These are phyloP conservation scores for Fusarium luffae DNA, from an alignment of 2,329 filamentous ascomycete species.

Conservation along the genomic window DNA sequence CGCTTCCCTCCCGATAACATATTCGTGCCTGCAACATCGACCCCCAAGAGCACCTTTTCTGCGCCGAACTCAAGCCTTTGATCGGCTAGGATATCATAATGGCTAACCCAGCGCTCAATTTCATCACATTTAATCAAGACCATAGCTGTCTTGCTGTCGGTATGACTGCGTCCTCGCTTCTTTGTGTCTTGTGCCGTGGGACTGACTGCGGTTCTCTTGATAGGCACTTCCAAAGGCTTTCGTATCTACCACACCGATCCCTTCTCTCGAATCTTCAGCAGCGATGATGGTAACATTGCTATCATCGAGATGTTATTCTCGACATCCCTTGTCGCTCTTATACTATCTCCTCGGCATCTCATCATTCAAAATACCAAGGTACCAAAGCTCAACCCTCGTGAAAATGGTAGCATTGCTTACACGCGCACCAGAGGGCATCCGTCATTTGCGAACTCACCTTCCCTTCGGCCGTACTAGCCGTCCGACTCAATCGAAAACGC, in stretches of 20 bases:
- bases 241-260: conserved; percentile 97
- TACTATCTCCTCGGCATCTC: conserved; percentile 89
- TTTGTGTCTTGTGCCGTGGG: conserved; percentile 2
- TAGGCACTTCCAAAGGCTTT: conserved; percentile 92
- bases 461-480: conserved; percentile 92
- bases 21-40: not conserved
- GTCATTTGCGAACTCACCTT: conserved; percentile 99
- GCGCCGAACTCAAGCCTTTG: not conserved
- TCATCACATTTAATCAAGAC: conserved; percentile 99
- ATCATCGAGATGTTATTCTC: conserved; percentile 99
- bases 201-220: conserved; percentile 13
- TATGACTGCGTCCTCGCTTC: conserved; percentile 56
- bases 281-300: conserved; percentile 92
- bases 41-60: not conserved
- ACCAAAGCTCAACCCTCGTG: conserved; percentile 34
- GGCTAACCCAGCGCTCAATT: conserved; percentile 84
- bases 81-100: conserved; percentile 56
- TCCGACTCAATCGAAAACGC: conserved; percentile 93
- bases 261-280: conserved; percentile 94
- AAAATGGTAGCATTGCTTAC: conserved; percentile 27
- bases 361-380: conserved; percentile 99
- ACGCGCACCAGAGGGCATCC: conserved; percentile 65
- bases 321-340: conserved; percentile 92
- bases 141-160: conserved; percentile 96
- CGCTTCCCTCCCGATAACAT: not conserved